Percentiles rank a stretch among this genome's conserved stretches.
Conservation (phyloP, 306 rosid species). For the Rosa multiflora region DNA sequence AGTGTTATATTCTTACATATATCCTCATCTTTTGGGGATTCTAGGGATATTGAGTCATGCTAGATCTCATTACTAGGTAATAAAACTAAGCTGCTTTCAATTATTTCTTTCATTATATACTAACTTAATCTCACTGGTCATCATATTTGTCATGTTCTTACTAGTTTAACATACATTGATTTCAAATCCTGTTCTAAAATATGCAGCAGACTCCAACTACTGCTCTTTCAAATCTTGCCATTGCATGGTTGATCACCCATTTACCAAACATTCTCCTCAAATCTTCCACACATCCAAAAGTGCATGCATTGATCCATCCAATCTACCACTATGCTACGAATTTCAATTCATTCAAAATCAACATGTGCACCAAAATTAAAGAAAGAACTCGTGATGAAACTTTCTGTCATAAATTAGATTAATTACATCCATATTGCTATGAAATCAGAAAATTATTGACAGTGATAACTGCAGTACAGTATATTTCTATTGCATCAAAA, state of each 20-base stretch:
- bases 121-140: constrained; percentile 24
- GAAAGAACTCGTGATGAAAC: not conserved
- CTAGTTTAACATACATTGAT: constrained; percentile 20
- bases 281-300: constrained; percentile 18
- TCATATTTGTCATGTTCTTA: constrained; percentile 50
- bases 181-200: constrained; percentile 6
- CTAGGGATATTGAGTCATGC: not conserved
- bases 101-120: constrained; percentile 16
- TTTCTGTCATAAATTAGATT: not conserved
- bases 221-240: constrained; percentile 37
- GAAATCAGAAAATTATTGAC: not conserved
- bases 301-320: not conserved
- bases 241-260: constrained; percentile 36
- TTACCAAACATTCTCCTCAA: constrained; percentile 30
- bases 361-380: not conserved
- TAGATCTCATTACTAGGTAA: not conserved
- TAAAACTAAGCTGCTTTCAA: constrained; percentile 20
- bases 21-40: constrained; percentile 1
- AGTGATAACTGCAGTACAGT: not conserved
- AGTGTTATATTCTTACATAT: not conserved
- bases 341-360: constrained; percentile 11
- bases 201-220: constrained; percentile 44
- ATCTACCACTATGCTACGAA: not conserved
- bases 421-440: not conserved
- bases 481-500: not conserved